Percentiles rank a stretch among this genome's conserved stretches.
These are phyloP conservation scores for Colletotrichum sp. DNA, from an alignment of 2,329 filamentous ascomycete species.

Conservation along the genomic window DNA sequence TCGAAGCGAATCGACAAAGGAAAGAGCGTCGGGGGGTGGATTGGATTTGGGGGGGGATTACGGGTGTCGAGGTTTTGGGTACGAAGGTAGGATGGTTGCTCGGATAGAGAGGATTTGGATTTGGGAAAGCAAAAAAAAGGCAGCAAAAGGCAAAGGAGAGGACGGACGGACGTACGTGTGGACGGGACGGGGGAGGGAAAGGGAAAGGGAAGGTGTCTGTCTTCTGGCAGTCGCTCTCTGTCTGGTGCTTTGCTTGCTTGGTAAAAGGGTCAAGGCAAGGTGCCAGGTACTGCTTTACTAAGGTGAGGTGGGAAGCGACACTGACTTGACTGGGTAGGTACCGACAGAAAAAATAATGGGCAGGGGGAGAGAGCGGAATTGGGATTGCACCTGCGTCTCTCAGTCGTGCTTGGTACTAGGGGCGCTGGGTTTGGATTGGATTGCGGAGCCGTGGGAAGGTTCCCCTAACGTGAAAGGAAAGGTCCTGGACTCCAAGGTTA, in stretches of 20 bases:
- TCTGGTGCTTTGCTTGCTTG: not conserved
- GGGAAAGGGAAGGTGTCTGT: conserved; percentile 5
- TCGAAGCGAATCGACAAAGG: conserved; percentile 25
- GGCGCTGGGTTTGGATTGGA: conserved; percentile 10
- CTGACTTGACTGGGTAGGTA: not conserved
- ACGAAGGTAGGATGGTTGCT: conserved; percentile 11
- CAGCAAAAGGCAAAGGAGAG: conserved; percentile 18
- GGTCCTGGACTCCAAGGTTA: conserved; percentile 12
- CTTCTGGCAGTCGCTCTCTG: not conserved
- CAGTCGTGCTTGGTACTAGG: not conserved
- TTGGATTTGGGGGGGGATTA: conserved; percentile 12
- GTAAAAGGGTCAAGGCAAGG: not conserved
- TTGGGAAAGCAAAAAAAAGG: conserved; percentile 23
- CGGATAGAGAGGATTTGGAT: conserved; percentile 20
- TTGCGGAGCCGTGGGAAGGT: conserved; percentile 18
- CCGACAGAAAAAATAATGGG: not conserved
- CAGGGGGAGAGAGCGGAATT: not conserved
- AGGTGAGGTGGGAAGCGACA: not conserved
- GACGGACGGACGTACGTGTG: conserved; percentile 11
- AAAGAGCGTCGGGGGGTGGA: conserved; percentile 22
- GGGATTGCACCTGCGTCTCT: conserved; percentile 1
- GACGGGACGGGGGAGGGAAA: conserved; percentile 9
- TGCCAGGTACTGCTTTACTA: not conserved
- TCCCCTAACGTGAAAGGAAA: conserved; percentile 20
- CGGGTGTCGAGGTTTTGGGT: conserved; percentile 13